Conservation (phyloP, 352 stramenopile species). For the Plasmopara halstedii region DNA sequence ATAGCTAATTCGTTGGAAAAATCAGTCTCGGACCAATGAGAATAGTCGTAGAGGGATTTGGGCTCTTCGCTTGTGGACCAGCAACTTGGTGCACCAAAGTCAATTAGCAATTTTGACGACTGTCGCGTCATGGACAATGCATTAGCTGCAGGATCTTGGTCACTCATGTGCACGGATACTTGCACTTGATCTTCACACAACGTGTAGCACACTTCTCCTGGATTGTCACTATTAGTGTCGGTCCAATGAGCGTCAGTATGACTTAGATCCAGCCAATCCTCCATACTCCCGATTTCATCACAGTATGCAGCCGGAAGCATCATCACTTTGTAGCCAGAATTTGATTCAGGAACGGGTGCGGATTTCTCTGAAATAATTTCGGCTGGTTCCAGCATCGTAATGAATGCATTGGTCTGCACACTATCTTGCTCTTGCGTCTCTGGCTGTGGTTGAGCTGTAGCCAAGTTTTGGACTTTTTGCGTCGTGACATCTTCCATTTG, state of each 20-base stretch:
- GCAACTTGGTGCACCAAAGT: conserved; percentile 47
- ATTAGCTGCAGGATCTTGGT: conserved; percentile 11
- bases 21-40: conserved; percentile 38
- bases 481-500: conserved; percentile 6
- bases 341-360: neutral
- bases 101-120: conserved; percentile 27
- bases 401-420: neutral
- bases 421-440: neutral
- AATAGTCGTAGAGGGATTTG: conserved; percentile 19
- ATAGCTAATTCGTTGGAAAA: conserved; percentile 30
- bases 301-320: conserved; percentile 7
- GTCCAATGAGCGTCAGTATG: conserved; percentile 2
- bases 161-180: conserved; percentile 5
- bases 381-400: conserved; percentile 1
- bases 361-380: conserved; percentile 10
- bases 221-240: conserved; percentile 3
- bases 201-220: conserved; percentile 7
- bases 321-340: neutral
- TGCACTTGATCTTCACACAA: conserved; percentile 13
- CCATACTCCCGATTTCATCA: conserved; percentile 4
- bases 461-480: conserved; percentile 4
- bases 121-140: conserved; percentile 14
- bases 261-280: conserved; percentile 12
- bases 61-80: conserved; percentile 27
- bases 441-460: neutral